A percentile compares a stretch with the other conserved stretches of the same genome.
Evolutionary conservation across 2,329 filamentous ascomycete species (phyloP).

Genomic region (Conoideocrella luteorostrata): DNA sequence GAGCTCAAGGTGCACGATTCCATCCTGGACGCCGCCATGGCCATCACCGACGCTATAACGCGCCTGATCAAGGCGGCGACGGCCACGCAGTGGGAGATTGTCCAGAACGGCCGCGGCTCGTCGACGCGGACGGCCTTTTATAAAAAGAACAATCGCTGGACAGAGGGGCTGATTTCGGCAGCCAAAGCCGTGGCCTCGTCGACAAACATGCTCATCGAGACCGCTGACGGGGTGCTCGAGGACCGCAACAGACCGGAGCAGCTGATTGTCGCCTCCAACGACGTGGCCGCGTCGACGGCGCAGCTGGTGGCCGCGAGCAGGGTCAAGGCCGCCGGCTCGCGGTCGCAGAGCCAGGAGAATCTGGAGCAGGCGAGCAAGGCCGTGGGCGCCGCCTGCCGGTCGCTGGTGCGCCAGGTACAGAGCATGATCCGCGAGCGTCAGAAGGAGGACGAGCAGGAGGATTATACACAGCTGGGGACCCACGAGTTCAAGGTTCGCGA

Average conservation of each 20-base stretch:
- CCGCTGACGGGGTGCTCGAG: conserved; percentile 89
- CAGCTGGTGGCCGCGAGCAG: conserved; percentile 92
- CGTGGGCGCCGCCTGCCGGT: conserved; percentile 80
- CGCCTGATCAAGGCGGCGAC: conserved; percentile 93
- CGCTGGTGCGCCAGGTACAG: conserved; percentile 88
- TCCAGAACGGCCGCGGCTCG: conserved; percentile 81
- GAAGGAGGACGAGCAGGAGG: conserved; percentile 73
- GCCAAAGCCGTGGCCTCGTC: conserved; percentile 92
- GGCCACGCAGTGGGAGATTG: conserved; percentile 90
- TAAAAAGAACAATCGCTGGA: conserved; percentile 99
- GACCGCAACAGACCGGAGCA: conserved; percentile 92
- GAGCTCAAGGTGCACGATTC: conserved; percentile 94
- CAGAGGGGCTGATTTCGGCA: conserved; percentile 91
- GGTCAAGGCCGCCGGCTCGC: conserved; percentile 96
- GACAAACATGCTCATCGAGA: conserved; percentile 96
- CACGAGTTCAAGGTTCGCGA: conserved; percentile 98
- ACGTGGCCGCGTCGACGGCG: conserved; percentile 91
- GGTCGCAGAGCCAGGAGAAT: conserved; percentile 92
- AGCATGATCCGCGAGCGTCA: conserved; percentile 85
- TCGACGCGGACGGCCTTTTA: conserved; percentile 91
- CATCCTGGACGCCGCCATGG: conserved; percentile 86
- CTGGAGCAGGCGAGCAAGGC: conserved; percentile 89
- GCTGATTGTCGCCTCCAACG: conserved; percentile 94
- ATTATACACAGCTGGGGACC: conserved; percentile 80
- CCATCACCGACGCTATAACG: conserved; percentile 89